phyloP scores from a whole-genome alignment of 139 green algal genomes.

The Chlamydomonas sp. region DNA sequence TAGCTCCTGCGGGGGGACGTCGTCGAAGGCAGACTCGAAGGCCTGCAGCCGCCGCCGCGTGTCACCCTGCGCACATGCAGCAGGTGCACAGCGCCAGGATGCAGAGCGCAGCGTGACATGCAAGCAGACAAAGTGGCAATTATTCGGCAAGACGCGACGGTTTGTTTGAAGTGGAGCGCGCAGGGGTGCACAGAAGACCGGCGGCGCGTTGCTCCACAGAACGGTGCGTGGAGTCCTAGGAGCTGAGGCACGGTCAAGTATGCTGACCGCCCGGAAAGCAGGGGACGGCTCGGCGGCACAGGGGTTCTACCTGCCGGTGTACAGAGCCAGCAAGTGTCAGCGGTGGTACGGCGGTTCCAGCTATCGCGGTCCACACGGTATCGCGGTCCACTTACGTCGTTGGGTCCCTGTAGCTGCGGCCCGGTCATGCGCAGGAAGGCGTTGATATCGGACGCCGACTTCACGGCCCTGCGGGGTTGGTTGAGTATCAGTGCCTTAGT shows the following conservation, averaged over 20 bases:
- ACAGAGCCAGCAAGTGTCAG: too few relatives aligned
- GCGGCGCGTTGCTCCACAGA: too few relatives aligned
- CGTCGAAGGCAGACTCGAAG: conserved; percentile 45
- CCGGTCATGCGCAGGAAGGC: conserved; percentile 44
- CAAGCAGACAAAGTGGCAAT: not conserved
- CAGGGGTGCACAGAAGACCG: too few relatives aligned
- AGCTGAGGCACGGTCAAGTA: too few relatives aligned
- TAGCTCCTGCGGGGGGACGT: conserved; percentile 45
- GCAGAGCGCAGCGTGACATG: not conserved
- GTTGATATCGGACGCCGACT: conserved; percentile 51
- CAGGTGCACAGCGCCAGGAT: not conserved
- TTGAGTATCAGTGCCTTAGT: not conserved
- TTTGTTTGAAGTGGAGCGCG: not conserved
- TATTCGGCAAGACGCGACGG: not conserved
- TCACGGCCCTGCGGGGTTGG: conserved; percentile 41
- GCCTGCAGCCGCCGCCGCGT: conserved; percentile 35
- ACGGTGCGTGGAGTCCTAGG: too few relatives aligned
- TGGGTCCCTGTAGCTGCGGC: conserved; percentile 2
- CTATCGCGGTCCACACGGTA: too few relatives aligned
- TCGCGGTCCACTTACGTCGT: conserved; percentile 27
- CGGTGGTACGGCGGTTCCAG: too few relatives aligned
- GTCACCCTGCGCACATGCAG: conserved; percentile 27
- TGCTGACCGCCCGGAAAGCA: too few relatives aligned
- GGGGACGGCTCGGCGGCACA: too few relatives aligned
- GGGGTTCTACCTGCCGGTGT: too few relatives aligned